A percentile compares a stretch with the other conserved stretches of the same genome.
Evolutionary conservation across 345 rosid genomes (phyloP).

Genomic region (rapeseed (Brassica napus)): DNA sequence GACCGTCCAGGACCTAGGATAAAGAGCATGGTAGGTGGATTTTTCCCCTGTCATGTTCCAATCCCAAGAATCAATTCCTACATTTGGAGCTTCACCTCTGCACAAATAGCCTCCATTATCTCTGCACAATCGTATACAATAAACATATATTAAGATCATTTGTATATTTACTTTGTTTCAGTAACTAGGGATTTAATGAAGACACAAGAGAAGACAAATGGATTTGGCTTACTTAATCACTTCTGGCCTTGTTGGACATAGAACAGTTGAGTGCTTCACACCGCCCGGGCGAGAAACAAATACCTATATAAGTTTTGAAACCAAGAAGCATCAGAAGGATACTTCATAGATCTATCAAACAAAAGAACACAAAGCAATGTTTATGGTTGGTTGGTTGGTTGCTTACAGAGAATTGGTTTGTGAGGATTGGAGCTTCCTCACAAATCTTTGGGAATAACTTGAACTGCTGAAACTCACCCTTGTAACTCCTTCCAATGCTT

Average conservation of each 20-base stretch:
- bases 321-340: constrained; percentile 7
- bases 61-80: constrained; percentile 92
- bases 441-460: constrained; percentile 50
- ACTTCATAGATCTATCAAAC: constrained; percentile 15
- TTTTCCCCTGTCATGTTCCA: constrained; percentile 82
- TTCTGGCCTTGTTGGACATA: constrained; percentile 61
- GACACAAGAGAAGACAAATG: not conserved
- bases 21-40: constrained; percentile 93
- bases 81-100: constrained; percentile 39
- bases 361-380: not conserved
- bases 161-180: not conserved
- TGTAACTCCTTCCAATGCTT: constrained; percentile 77
- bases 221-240: constrained; percentile 51
- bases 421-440: constrained; percentile 57
- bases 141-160: constrained; percentile 6
- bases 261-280: constrained; percentile 72
- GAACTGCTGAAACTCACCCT: constrained; percentile 62
- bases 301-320: constrained; percentile 43
- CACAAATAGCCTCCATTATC: constrained; percentile 46
- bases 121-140: constrained; percentile 49
- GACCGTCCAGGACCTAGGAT: constrained; percentile 94
- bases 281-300: constrained; percentile 77
- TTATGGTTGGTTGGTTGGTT: not conserved
- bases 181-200: not conserved
- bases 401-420: constrained; percentile 74